These are phyloP conservation scores for Pseudonectria buxi DNA, from an alignment of 2,329 filamentous ascomycete genomes.

Conservation along the genomic window DNA sequence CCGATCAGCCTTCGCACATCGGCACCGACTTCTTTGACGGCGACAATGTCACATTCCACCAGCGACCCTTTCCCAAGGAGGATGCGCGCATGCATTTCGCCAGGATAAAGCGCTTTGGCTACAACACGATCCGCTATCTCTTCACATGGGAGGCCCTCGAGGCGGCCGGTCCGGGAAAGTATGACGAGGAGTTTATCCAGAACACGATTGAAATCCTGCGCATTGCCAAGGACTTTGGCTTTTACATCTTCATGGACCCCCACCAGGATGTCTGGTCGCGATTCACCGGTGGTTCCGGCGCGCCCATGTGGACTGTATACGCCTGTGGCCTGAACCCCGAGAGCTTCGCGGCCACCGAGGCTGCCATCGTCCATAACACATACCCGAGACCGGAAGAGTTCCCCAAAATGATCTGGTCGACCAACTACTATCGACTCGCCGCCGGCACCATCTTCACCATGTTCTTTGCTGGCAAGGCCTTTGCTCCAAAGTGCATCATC, in stretches of 20 bases:
- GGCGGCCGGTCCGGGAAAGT: constrained; percentile 79
- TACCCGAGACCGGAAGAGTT: constrained; percentile 79
- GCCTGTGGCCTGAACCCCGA: constrained; percentile 86
- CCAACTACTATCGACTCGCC: constrained; percentile 85
- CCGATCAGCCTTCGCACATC: constrained; percentile 75
- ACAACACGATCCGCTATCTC: constrained; percentile 92
- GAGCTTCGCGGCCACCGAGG: constrained; percentile 78
- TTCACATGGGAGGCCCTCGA: constrained; percentile 99
- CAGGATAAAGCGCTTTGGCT: constrained; percentile 79
- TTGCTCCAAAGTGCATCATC: constrained; percentile 93
- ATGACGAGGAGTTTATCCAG: constrained; percentile 89
- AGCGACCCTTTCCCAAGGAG: constrained; percentile 73
- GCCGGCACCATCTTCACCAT: constrained; percentile 89
- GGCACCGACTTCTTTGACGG: constrained; percentile 81
- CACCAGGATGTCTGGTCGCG: constrained; percentile 99
- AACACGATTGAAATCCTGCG: constrained; percentile 83
- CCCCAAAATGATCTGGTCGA: constrained; percentile 99
- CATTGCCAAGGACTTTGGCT: constrained; percentile 80
- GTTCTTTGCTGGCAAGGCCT: constrained; percentile 85
- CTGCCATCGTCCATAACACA: constrained; percentile 90
- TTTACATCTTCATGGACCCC: constrained; percentile 97
- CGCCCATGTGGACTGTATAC: constrained; percentile 96
- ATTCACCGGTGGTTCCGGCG: constrained; percentile 88
- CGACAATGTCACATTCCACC: constrained; percentile 83
- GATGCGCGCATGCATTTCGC: constrained; percentile 85